Percentiles rank a stretch among this genome's conserved stretches.
phyloP scores from a whole-genome alignment of 495 filamentous ascomycete genomes.

The Aspergillus ostianus region DNA sequence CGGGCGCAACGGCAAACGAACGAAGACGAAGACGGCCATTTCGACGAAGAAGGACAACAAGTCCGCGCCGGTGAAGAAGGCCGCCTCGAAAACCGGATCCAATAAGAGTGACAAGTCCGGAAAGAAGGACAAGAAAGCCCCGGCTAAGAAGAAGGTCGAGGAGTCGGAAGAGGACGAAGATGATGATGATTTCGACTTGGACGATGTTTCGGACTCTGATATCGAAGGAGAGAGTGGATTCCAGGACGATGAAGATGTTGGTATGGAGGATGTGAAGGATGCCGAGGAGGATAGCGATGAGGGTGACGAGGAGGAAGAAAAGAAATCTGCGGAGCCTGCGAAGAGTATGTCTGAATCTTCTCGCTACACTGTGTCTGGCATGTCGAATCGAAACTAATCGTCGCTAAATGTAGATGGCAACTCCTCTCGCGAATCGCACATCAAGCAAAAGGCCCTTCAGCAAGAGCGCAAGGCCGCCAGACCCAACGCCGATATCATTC shows the following conservation, averaged over 20 bases:
- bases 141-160: constrained; percentile 34
- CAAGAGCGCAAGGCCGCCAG: constrained; percentile 90
- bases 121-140: constrained; percentile 37
- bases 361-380: neutral
- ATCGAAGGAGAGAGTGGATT: constrained; percentile 36
- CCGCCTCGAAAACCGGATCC: constrained; percentile 24
- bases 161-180: constrained; percentile 36
- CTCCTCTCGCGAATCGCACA: constrained; percentile 77
- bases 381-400: neutral
- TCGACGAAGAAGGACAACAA: constrained; percentile 37
- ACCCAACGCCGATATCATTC: constrained; percentile 84
- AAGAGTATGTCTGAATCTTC: constrained; percentile 31
- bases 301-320: constrained; percentile 27
- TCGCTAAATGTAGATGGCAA: constrained; percentile 20
- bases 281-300: constrained; percentile 29
- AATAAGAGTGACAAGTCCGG: constrained; percentile 28
- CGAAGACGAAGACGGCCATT: constrained; percentile 41
- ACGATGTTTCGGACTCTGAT: constrained; percentile 42
- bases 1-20: constrained; percentile 49
- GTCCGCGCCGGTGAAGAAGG: constrained; percentile 34
- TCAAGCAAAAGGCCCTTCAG: constrained; percentile 84
- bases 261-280: constrained; percentile 35
- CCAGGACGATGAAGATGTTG: constrained; percentile 34
- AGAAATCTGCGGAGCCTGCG: constrained; percentile 17
- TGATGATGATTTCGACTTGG: constrained; percentile 43